phyloP scores from a whole-genome alignment of 768 basidiomycete species.

The Gloeophyllum trabeum region DNA sequence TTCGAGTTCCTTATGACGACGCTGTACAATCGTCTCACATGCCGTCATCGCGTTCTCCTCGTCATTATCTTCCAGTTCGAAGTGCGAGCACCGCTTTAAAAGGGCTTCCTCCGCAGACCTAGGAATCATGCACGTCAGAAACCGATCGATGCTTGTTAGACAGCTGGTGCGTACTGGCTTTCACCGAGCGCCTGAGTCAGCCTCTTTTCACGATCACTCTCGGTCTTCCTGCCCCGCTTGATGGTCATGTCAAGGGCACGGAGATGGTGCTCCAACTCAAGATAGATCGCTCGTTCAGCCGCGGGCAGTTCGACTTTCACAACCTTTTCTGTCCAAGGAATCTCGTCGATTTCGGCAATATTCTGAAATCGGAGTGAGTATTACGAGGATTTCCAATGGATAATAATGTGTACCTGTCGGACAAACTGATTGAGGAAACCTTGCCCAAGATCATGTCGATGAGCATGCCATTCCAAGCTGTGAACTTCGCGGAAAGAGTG shows the following conservation, averaged over 20 bases:
- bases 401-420: constrained; percentile 50
- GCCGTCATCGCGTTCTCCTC: constrained; percentile 77
- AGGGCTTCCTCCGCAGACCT: constrained; percentile 89
- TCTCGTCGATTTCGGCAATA: constrained; percentile 94
- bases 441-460: constrained; percentile 77
- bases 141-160: background rate
- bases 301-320: constrained; percentile 71
- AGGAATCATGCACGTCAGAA: constrained; percentile 4
- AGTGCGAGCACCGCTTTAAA: constrained; percentile 91
- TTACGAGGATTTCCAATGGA: background rate
- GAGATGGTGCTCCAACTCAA: constrained; percentile 89
- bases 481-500: constrained; percentile 95
- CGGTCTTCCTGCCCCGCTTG: constrained; percentile 51
- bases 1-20: constrained; percentile 69
- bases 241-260: constrained; percentile 81
- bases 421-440: constrained; percentile 72
- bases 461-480: constrained; percentile 85
- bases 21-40: constrained; percentile 83
- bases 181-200: constrained; percentile 80
- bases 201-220: constrained; percentile 83
- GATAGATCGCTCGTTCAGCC: constrained; percentile 88
- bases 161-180: constrained; percentile 50
- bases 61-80: constrained; percentile 65
- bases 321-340: constrained; percentile 60
- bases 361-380: constrained; percentile 38